These are phyloP conservation scores for Sarocladiaceae sp. DNA, from an alignment of 2,329 filamentous ascomycete species.

Conservation along the genomic window DNA sequence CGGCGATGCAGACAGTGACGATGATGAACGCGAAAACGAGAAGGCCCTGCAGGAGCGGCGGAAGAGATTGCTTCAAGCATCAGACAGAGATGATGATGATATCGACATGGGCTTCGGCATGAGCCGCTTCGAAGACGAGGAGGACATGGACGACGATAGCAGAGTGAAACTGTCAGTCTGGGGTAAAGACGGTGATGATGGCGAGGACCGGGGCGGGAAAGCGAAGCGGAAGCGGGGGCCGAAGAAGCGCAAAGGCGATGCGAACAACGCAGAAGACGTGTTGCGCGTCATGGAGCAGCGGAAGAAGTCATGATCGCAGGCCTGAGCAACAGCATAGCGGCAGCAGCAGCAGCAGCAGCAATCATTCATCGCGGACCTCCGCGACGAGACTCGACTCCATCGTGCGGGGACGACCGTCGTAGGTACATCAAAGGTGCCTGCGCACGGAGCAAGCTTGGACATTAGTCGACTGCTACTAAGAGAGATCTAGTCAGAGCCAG, in stretches of 20 bases:
- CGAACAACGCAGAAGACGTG: conserved; percentile 73
- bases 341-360: conserved; percentile 46
- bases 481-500: conserved; percentile 2
- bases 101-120: conserved; percentile 93
- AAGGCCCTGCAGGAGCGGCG: conserved; percentile 60
- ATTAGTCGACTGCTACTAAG: conserved; percentile 6
- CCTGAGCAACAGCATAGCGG: no score
- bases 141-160: conserved; percentile 62
- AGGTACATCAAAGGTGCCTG: no score
- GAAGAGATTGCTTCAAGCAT: conserved; percentile 65
- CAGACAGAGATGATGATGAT: conserved; percentile 79
- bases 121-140: conserved; percentile 80
- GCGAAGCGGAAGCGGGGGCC: conserved; percentile 61
- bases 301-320: conserved; percentile 28
- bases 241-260: conserved; percentile 73
- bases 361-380: conserved; percentile 12
- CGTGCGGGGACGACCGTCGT: neutral
- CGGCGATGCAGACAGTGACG: conserved; percentile 19
- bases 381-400: neutral
- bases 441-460: no score
- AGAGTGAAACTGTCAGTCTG: conserved; percentile 65
- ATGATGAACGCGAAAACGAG: conserved; percentile 33
- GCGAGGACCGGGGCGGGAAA: conserved; percentile 35
- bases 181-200: conserved; percentile 46
- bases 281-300: conserved; percentile 66